Evolutionary conservation across 768 basidiomycete species (phyloP).

Genomic region (Tulasnella sp.): DNA sequence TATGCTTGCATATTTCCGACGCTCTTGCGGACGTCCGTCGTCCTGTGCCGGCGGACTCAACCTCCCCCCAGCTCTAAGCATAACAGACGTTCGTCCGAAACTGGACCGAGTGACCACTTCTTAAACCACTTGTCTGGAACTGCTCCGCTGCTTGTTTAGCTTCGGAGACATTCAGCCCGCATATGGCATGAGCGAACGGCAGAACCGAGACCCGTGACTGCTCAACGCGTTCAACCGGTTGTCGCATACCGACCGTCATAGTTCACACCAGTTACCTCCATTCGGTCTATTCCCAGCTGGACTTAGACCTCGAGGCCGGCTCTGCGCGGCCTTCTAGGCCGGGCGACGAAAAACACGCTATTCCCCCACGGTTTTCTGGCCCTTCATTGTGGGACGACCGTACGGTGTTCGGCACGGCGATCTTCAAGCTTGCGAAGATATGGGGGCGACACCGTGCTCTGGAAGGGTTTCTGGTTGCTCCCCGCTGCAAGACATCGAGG

Average conservation of each 20-base stretch:
- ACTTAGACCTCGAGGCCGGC: background rate
- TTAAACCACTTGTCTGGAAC: background rate
- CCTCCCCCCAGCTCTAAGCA: background rate
- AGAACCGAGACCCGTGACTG: background rate
- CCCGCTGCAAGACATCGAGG: background rate
- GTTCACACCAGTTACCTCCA: background rate
- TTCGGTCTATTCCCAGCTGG: background rate
- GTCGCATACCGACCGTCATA: conserved; percentile 11
- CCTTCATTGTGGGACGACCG: background rate
- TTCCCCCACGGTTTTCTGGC: background rate
- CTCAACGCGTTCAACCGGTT: background rate
- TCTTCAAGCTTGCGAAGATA: conserved; percentile 8
- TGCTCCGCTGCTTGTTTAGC: background rate
- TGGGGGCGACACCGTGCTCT: background rate
- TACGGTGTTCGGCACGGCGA: background rate
- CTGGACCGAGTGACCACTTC: conserved; percentile 9
- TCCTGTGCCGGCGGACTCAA: background rate
- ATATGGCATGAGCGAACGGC: background rate
- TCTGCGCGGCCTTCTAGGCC: background rate
- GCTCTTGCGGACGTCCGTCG: background rate
- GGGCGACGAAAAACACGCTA: background rate
- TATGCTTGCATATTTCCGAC: conserved; percentile 18
- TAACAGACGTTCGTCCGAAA: background rate
- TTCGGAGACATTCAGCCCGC: conserved; percentile 13
- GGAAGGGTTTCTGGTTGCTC: background rate